Evolutionary conservation across 805 yeast species (phyloP).

Genomic region (Candida ficus): DNA sequence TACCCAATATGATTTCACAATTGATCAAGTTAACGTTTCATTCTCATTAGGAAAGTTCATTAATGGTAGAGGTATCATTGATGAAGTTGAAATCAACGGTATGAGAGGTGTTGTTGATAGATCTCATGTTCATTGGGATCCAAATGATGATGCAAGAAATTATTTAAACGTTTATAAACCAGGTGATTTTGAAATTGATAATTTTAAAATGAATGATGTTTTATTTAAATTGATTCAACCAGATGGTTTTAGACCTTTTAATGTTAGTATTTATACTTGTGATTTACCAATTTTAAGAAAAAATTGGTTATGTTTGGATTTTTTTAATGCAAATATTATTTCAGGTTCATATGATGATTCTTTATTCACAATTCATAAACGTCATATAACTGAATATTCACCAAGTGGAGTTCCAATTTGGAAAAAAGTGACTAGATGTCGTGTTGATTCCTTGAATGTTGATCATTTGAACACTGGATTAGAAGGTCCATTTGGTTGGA

Average conservation of each 20-base stretch:
- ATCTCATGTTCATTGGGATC: slow-evolving; percentile 78
- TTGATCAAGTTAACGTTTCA: slow-evolving; percentile 78
- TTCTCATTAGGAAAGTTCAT: slow-evolving; percentile 83
- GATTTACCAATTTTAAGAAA: slow-evolving; percentile 75
- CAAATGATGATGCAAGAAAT: slow-evolving; percentile 76
- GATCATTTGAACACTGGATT: slow-evolving; percentile 89
- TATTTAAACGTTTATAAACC: slow-evolving; percentile 68
- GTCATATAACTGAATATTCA: slow-evolving; percentile 35
- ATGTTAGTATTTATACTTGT: slow-evolving; percentile 83
- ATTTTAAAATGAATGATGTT: slow-evolving; percentile 78
- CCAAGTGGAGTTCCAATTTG: slow-evolving; percentile 26
- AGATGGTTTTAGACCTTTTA: slow-evolving; percentile 70
- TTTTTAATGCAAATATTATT: slow-evolving; percentile 75
- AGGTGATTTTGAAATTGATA: slow-evolving; percentile 91
- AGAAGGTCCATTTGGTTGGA: slow-evolving; percentile 98
- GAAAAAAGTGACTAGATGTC: slow-evolving; percentile 65
- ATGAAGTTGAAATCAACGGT: slow-evolving; percentile 76
- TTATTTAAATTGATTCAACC: slow-evolving; percentile 83
- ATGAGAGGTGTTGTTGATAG: slow-evolving; percentile 91
- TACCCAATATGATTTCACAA: slow-evolving; percentile 89
- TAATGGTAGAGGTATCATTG: slow-evolving; percentile 81
- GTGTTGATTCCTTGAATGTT: slow-evolving; percentile 80
- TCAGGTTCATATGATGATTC: slow-evolving; percentile 94
- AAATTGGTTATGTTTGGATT: slow-evolving; percentile 90
- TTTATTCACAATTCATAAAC: slow-evolving; percentile 82